These are phyloP conservation scores for Mucor irregularis DNA, from an alignment of 371 early-diverging fungal species.

Conservation along the genomic window DNA sequence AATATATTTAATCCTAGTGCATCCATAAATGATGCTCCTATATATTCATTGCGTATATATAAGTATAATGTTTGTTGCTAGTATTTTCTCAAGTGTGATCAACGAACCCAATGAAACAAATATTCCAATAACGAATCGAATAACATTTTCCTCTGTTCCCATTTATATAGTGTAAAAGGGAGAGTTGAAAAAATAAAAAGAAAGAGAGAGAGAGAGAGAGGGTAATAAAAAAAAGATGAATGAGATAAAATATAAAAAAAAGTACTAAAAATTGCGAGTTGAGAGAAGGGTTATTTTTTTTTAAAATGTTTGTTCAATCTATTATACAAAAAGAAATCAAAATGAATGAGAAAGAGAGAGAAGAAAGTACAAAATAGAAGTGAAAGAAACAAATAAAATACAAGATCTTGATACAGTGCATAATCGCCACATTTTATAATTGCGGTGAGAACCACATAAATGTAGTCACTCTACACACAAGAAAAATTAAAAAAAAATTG, in stretches of 20 bases:
- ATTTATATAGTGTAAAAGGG: constrained; percentile 6
- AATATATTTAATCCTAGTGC: constrained; percentile 72
- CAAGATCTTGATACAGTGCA: neutral
- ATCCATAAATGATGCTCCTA: constrained; percentile 64
- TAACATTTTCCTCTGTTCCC: constrained; percentile 43
- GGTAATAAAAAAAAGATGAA: neutral
- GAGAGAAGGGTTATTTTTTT: neutral
- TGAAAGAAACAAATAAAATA: constrained; percentile 2
- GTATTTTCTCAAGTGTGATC: neutral
- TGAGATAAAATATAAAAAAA: constrained; percentile 1
- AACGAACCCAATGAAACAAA: constrained; percentile 56
- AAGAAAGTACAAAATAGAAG: neutral
- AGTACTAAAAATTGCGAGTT: neutral
- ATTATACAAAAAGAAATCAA: neutral
- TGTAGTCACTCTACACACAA: too few relatives aligned
- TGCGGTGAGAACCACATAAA: too few relatives aligned
- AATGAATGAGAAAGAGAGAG: constrained; percentile 1
- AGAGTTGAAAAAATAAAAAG: constrained; percentile 15
- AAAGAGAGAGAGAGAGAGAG: constrained; percentile 21
- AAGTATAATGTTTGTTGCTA: too few relatives aligned
- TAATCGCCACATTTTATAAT: constrained; percentile 12
- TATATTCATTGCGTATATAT: too few relatives aligned
- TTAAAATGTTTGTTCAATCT: constrained; percentile 1
- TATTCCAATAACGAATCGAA: constrained; percentile 64
- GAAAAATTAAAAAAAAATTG: too few relatives aligned